Evolutionary conservation across 78 protist species (phyloP), one percentile per base, ranked within the genome.

Genomic region (Chrysochromulina parva): DNA sequence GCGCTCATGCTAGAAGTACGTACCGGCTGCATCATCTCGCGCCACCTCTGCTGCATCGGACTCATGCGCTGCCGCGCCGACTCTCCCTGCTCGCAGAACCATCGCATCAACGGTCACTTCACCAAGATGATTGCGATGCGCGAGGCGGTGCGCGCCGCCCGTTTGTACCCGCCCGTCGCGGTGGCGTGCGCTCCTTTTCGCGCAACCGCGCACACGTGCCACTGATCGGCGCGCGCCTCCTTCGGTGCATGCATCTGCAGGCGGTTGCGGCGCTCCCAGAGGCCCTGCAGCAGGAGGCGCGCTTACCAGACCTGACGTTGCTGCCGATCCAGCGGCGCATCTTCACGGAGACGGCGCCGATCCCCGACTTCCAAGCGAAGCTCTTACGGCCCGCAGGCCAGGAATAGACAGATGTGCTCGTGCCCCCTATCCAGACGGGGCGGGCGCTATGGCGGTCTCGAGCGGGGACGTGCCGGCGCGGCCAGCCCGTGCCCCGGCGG

Each of bases 301-400:
- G 19, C n/a, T 4, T 19, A 22, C 19, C 19, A 4, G 71, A 65
- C 71, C 0, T 22, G 71, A 65, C n/a, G 71, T 22, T 22, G 19
- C 10, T 14, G 19, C 71, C 71, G 71, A 65, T 65, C 71, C 71
- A 65, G n/a, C 71, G 71, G n/a, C 71, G 71, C 71, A 22, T 65
- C 47, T 65, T 65, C 71, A 65, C 71, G 17, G 71, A 65, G 26
- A 65, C 71, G 71, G 71, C 71, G 71, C 71, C 71, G n/a, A 65
- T 65, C n/a, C 71, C 71, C 10, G 71, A 65, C 71, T 65, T 16
- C 71, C 71, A 65, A 65, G 47, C 19, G 10, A 65, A 65, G 71
- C 19, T 65, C n/a, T 22, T 65, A 65, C 19, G 71, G 71, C 71
- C 38, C 38, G 38, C 38, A 38, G 38, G 38, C 0, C 38, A 38